A percentile compares a stretch with the other conserved stretches of the same genome.
phyloP scores from a whole-genome alignment of 2,329 filamentous ascomycete species.

The Plectosphaerella plurivora region DNA sequence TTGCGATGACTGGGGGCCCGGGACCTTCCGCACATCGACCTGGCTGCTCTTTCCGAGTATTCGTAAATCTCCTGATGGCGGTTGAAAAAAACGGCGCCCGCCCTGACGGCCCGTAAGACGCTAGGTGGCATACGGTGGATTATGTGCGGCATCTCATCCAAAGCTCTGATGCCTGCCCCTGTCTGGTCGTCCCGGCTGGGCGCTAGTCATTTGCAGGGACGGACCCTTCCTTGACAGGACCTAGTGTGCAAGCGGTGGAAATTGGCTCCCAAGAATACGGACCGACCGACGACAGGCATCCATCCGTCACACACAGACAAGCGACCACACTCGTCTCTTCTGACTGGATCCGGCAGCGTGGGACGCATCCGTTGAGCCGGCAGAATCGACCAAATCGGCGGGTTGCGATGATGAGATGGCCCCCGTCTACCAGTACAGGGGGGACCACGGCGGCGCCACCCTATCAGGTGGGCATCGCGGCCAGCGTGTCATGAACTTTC shows the following conservation, averaged over 20 bases:
- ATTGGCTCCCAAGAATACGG: background rate
- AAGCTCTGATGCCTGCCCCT: no score
- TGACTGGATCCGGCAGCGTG: background rate
- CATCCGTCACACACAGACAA: background rate
- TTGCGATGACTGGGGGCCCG: no score
- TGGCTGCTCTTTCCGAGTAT: no score
- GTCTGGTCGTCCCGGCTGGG: background rate
- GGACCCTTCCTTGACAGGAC: background rate
- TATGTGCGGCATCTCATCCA: no score
- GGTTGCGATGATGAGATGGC: background rate
- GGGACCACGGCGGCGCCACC: background rate
- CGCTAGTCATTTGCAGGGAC: background rate
- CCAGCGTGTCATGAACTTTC: no score
- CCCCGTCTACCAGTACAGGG: background rate
- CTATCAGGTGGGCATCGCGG: no score
- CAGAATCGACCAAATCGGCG: background rate
- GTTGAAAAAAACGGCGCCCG: background rate
- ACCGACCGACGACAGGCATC: background rate
- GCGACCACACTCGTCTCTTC: background rate
- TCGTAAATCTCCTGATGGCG: no score
- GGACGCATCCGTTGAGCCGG: background rate
- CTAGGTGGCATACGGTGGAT: background rate
- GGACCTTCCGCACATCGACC: no score
- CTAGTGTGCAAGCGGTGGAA: background rate
- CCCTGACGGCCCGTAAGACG: background rate